These are phyloP conservation scores for Dioscorea dumetorum DNA, from an alignment of 106 monocot species.

Conservation along the genomic window DNA sequence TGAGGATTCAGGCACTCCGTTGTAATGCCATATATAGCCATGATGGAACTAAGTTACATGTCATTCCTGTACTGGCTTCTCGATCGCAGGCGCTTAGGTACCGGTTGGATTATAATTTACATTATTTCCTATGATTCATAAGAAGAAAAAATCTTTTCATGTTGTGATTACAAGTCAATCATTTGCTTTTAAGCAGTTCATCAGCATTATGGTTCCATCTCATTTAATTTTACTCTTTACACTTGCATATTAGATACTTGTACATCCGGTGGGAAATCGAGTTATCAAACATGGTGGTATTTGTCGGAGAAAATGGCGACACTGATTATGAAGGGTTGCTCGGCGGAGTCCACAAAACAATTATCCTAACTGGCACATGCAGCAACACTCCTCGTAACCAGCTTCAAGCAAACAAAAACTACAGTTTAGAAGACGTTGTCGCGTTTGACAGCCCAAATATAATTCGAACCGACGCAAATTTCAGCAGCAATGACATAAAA, in stretches of 20 bases:
- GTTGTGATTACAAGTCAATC: background rate
- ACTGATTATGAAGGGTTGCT: slow-evolving; percentile 87
- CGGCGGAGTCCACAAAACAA: slow-evolving; percentile 79
- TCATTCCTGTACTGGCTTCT: slow-evolving; percentile 91
- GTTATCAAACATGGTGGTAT: slow-evolving; percentile 74
- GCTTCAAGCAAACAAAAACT: slow-evolving; percentile 35
- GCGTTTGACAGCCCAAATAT: slow-evolving; percentile 76
- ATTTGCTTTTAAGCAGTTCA: background rate
- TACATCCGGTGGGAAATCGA: slow-evolving; percentile 78
- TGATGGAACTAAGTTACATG: slow-evolving; percentile 77
- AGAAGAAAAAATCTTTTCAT: background rate
- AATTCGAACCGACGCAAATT: slow-evolving; percentile 43
- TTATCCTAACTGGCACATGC: slow-evolving; percentile 67
- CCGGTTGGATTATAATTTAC: background rate
- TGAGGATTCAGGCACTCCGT: slow-evolving; percentile 89
- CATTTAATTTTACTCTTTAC: no score
- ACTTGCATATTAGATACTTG: slow-evolving; percentile 50
- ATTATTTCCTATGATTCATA: background rate
- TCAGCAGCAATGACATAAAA: slow-evolving; percentile 32
- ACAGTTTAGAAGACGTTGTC: slow-evolving; percentile 69
- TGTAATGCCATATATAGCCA: slow-evolving; percentile 82
- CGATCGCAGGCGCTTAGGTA: slow-evolving; percentile 95
- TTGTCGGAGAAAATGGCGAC: slow-evolving; percentile 85
- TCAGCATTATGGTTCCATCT: background rate
- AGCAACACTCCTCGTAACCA: slow-evolving; percentile 30